These are phyloP conservation scores for Rhododendron molle DNA, from an alignment of 148 eudicot genomes.

Conservation along the genomic window DNA sequence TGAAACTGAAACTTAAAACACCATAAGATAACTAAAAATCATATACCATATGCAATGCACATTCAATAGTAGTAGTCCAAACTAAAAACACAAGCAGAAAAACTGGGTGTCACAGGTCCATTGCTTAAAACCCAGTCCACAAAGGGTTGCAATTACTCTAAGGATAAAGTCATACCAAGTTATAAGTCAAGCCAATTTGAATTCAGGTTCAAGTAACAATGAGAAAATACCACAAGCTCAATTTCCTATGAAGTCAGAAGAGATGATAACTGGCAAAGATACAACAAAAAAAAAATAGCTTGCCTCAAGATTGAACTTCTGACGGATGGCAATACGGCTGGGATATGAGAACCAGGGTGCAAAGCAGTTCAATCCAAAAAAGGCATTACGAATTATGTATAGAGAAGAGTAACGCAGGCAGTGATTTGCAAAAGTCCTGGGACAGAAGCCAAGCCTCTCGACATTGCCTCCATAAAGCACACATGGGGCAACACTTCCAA, in stretches of 20 bases:
- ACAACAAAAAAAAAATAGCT: slow-evolving; percentile 11
- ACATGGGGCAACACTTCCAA: slow-evolving; percentile 83
- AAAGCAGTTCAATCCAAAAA: slow-evolving; percentile 68
- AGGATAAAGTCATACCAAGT: neutral
- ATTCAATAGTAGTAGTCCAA: neutral
- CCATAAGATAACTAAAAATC: neutral
- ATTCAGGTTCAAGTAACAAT: neutral
- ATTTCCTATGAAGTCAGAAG: neutral
- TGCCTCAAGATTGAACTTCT: slow-evolving; percentile 77
- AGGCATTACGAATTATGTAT: slow-evolving; percentile 53
- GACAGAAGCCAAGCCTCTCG: slow-evolving; percentile 62
- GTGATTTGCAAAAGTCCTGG: slow-evolving; percentile 62
- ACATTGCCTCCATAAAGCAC: slow-evolving; percentile 82
- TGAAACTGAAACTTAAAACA: neutral
- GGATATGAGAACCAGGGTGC: slow-evolving; percentile 80
- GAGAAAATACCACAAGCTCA: neutral
- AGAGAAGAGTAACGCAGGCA: slow-evolving; percentile 74
- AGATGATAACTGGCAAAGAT: neutral
- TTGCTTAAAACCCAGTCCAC: neutral
- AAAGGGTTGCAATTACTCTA: too few species aligned
- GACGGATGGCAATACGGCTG: slow-evolving; percentile 67
- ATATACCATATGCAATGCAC: neutral
- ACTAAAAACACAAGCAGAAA: neutral
- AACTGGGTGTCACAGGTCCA: neutral
- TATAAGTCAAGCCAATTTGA: neutral